These are phyloP conservation scores for Boletus calvinii DNA, from an alignment of 1,284 basidiomycete genomes.

Conservation along the genomic window DNA sequence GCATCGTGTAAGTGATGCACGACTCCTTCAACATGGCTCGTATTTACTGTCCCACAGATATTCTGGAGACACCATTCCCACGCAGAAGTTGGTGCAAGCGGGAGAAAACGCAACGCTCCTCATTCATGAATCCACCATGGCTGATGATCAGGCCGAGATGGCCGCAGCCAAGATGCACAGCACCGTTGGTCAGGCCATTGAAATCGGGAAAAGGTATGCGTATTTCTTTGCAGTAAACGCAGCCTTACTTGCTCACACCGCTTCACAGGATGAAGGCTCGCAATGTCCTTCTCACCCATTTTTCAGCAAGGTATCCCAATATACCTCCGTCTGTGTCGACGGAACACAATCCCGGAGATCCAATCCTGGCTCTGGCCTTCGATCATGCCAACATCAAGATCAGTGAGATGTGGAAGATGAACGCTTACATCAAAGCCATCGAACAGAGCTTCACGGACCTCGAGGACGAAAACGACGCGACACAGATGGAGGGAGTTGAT, in stretches of 20 bases:
- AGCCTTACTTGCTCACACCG: background rate
- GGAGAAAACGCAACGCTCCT: conserved; percentile 76
- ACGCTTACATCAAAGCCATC: conserved; percentile 70
- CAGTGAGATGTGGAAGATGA: conserved; percentile 81
- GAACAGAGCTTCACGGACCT: conserved; percentile 64
- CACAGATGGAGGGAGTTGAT: conserved; percentile 11
- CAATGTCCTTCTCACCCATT: conserved; percentile 88
- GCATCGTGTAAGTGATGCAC: conserved; percentile 60
- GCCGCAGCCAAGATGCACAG: conserved; percentile 83
- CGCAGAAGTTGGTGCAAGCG: conserved; percentile 62
- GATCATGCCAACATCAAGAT: conserved; percentile 76
- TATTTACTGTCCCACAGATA: conserved; percentile 42
- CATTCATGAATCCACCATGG: conserved; percentile 94
- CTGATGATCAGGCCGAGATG: conserved; percentile 70
- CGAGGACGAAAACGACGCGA: conserved; percentile 34
- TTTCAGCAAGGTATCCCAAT: conserved; percentile 92
- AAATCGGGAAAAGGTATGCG: conserved; percentile 65
- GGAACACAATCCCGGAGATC: conserved; percentile 35
- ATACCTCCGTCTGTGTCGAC: conserved; percentile 47
- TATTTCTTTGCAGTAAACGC: background rate
- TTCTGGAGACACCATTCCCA: conserved; percentile 89
- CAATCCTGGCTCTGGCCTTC: conserved; percentile 71
- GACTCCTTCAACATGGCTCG: conserved; percentile 10
- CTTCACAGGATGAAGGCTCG: conserved; percentile 73
- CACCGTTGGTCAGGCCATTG: conserved; percentile 86